Conservation (phyloP, 1,284 basidiomycete genomes). For the Apiotrichum montevideense region DNA sequence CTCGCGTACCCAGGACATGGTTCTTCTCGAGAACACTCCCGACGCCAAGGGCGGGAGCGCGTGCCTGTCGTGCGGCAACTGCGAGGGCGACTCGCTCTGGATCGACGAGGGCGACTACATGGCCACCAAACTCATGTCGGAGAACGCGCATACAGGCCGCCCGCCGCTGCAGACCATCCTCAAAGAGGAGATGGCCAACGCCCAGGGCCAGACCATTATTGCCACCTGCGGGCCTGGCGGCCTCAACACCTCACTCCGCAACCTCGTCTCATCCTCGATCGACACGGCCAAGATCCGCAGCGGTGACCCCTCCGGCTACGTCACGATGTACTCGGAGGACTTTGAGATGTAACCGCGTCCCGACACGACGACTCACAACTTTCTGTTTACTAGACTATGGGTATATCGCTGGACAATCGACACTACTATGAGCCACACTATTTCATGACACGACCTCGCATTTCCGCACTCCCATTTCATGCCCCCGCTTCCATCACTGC, state of each 20-base stretch:
- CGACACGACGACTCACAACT: too few species aligned
- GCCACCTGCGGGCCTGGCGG: constrained; percentile 38
- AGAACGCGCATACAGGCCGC: constrained; percentile 64
- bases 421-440: too few species aligned
- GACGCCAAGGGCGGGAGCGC: constrained; percentile 2
- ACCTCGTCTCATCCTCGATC: constrained; percentile 9
- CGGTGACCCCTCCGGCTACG: constrained; percentile 10
- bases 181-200: constrained; percentile 60
- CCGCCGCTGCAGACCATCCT: constrained; percentile 63
- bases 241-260: constrained; percentile 7
- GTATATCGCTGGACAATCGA: too few species aligned
- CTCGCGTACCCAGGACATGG: constrained; percentile 13
- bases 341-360: constrained; percentile 12
- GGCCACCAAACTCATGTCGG: constrained; percentile 63
- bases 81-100: constrained; percentile 40
- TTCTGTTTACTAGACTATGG: too few species aligned
- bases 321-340: constrained; percentile 19
- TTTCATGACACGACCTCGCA: too few species aligned
- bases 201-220: constrained; percentile 59
- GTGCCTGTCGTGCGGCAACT: constrained; percentile 3
- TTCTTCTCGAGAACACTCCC: constrained; percentile 13
- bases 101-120: constrained; percentile 61
- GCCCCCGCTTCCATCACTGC: too few species aligned
- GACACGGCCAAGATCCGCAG: constrained; percentile 7
- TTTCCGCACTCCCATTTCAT: too few species aligned